These are phyloP conservation scores for Nemania diffusa DNA, from an alignment of 2,329 filamentous ascomycete genomes.

Conservation along the genomic window DNA sequence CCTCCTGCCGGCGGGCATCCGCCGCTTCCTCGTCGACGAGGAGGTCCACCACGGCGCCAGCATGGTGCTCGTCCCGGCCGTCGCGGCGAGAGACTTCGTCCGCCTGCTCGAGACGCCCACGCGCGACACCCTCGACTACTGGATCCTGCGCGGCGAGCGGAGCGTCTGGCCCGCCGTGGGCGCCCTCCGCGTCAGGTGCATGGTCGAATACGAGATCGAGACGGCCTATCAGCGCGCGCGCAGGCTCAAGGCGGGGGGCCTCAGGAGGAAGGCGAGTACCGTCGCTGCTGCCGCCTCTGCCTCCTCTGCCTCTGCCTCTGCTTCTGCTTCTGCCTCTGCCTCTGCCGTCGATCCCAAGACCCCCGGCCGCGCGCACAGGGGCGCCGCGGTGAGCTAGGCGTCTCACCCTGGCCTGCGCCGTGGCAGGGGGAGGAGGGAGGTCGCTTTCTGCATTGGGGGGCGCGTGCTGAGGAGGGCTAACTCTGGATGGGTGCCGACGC, in stretches of 20 bases:
- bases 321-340: too few relatives aligned
- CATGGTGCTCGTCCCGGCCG: constrained; percentile 83
- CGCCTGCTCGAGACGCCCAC: constrained; percentile 86
- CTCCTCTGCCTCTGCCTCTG: too few relatives aligned
- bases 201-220: constrained; percentile 88
- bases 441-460: constrained; percentile 5
- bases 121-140: constrained; percentile 78
- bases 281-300: constrained; percentile 27
- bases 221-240: constrained; percentile 83
- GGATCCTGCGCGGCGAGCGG: constrained; percentile 85
- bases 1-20: constrained; percentile 74
- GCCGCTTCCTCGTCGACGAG: constrained; percentile 84
- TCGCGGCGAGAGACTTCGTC: constrained; percentile 77
- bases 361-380: constrained; percentile 13
- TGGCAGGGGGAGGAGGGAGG: not conserved
- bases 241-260: constrained; percentile 65
- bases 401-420: not conserved
- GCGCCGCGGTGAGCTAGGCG: constrained; percentile 10
- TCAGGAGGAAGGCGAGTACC: constrained; percentile 57
- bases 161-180: constrained; percentile 92
- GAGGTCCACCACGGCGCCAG: constrained; percentile 80
- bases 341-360: constrained; percentile 25
- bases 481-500: not conserved
- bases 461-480: constrained; percentile 3
- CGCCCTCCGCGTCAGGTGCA: constrained; percentile 82